Base-by-base conservation (phyloP, 2,329 filamentous ascomycete genomes). In the Fusarium coicis region DNA sequence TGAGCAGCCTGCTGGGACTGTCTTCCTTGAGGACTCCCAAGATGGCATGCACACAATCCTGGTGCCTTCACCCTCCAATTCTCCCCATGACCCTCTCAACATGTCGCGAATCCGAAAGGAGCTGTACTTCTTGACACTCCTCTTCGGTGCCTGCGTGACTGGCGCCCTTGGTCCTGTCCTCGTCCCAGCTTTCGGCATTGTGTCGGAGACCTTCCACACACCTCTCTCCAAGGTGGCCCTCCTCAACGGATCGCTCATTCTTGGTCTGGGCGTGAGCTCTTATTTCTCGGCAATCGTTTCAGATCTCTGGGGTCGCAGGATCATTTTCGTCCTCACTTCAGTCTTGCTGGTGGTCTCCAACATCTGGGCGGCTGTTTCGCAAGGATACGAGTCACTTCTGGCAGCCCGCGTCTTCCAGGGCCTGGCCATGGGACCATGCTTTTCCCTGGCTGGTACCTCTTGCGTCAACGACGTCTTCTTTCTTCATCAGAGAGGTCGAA, bases 401-500 rank as follows among this genome's bases (percentile, higher is more conserved):
- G 58, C 47, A 28, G 58, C 58, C 15, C 58, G 58, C 0, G 58
- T 61, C 1, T 54, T 53, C 28, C 58, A 61, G 15, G 58, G 58
- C 10, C n/a, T 61, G 0, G 49, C 58, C 18, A 61, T 61, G 58
- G 58, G 47, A 1, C 58, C 57, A 1, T 61, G 18, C 46, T 61
- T 61, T 26, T 28, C 58, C 7, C 58, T 61, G 6, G 58, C 58
- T 3, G 58, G 58, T 3, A 61, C 58, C 1, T 61, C 58, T 1
- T 61, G 47, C 21, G 47, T 61, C 7, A 61, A 61, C 4, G 58
- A 61, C 7, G 58, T 54, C 30, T 61, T 61, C 19, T 61, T 61
- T 8, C 37, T 61, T 15, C 58, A 61, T 14, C 21, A 61, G 23
- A 40, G 58, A 21, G 58, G 58, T 19, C 30, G 58, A 10, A 37